A percentile compares a stretch with the other conserved stretches of the same genome.
These are phyloP conservation scores for Myxozyma vanderwaltii DNA, from an alignment of 805 yeast species.

Conservation along the genomic window DNA sequence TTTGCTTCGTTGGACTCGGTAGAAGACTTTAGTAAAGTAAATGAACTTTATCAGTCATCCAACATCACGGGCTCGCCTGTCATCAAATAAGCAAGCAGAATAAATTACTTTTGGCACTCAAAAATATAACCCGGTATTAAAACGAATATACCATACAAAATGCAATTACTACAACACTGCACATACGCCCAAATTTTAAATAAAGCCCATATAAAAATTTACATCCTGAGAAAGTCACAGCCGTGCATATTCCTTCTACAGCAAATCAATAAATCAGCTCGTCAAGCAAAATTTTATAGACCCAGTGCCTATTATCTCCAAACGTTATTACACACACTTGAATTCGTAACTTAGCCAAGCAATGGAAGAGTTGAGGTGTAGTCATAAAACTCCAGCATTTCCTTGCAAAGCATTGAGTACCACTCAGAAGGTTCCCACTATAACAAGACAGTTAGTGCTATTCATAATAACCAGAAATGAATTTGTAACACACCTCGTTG, in stretches of 20 bases:
- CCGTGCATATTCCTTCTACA: neutral
- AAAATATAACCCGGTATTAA: too few relatives aligned
- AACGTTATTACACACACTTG: too few relatives aligned
- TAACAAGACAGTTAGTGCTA: neutral
- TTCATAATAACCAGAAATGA: neutral
- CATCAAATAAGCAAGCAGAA: too few relatives aligned
- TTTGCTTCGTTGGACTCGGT: too few relatives aligned
- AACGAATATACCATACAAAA: too few relatives aligned
- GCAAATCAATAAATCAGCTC: neutral
- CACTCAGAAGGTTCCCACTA: slow-evolving; percentile 35
- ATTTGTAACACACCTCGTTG: slow-evolving; percentile 24
- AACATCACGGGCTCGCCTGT: too few relatives aligned
- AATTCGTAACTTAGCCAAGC: slow-evolving; percentile 23
- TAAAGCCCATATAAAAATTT: neutral
- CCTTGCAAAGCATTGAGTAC: slow-evolving; percentile 36
- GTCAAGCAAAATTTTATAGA: too few relatives aligned
- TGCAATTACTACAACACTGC: too few relatives aligned
- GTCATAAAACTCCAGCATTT: slow-evolving; percentile 36
- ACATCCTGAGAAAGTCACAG: neutral
- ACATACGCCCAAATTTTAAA: neutral
- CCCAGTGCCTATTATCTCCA: too few relatives aligned
- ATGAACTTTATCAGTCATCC: too few relatives aligned
- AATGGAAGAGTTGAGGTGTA: slow-evolving; percentile 32
- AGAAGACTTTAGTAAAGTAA: too few relatives aligned
- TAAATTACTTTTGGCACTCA: too few relatives aligned